A percentile compares a stretch with the other conserved stretches of the same genome.
These are phyloP conservation scores for Trypanosoma cruzi DNA, from an alignment of 208 protist species.

Conservation along the genomic window DNA sequence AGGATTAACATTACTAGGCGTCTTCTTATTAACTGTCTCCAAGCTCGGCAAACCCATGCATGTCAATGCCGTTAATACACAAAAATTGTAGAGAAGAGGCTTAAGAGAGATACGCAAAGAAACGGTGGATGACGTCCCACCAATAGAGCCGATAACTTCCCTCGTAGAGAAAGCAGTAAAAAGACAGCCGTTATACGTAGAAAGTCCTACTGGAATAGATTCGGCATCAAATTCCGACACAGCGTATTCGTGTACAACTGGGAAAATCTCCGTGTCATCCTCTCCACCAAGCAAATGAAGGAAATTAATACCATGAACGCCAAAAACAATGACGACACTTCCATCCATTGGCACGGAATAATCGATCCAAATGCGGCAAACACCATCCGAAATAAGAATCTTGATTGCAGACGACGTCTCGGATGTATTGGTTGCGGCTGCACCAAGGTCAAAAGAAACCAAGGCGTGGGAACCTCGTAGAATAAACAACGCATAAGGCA, in stretches of 20 bases:
- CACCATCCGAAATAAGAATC: constrained; percentile 12
- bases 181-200: constrained; percentile 55
- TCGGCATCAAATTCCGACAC: constrained; percentile 35
- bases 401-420: neutral
- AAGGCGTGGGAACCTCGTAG: constrained; percentile 25
- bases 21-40: neutral
- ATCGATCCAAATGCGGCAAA: constrained; percentile 25
- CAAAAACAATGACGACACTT: constrained; percentile 16
- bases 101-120: constrained; percentile 8
- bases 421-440: neutral
- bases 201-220: constrained; percentile 55
- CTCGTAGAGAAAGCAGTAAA: constrained; percentile 33
- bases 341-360: constrained; percentile 20
- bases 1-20: constrained; percentile 7
- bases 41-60: constrained; percentile 25
- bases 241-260: constrained; percentile 1
- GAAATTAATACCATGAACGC: constrained; percentile 15
- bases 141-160: constrained; percentile 1
- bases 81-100: constrained; percentile 58
- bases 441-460: constrained; percentile 10
- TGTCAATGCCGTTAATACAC: constrained; percentile 53
- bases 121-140: neutral
- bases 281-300: constrained; percentile 8
- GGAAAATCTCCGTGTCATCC: neutral
- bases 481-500: constrained; percentile 22